These are phyloP conservation scores for Phaffia tasmanica DNA, from an alignment of 768 basidiomycete genomes.

Conservation along the genomic window DNA sequence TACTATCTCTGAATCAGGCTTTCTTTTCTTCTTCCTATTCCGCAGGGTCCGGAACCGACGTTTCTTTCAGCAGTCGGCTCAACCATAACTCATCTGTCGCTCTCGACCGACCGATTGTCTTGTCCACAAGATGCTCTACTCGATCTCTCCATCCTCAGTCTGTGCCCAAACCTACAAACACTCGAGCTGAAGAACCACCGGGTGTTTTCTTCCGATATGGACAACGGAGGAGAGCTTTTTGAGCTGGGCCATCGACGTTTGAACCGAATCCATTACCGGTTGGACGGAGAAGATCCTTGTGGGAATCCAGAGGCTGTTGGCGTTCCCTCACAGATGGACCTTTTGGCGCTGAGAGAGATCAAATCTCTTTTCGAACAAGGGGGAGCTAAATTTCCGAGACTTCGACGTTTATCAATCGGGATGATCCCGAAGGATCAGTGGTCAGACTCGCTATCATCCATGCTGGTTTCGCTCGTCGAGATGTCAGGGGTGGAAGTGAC, in stretches of 20 bases:
- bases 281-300: slow-evolving; percentile 7
- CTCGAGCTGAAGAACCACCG: slow-evolving; percentile 11
- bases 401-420: too few species aligned
- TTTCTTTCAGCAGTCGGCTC: slow-evolving; percentile 8
- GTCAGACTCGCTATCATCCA: too few species aligned
- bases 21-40: too few species aligned
- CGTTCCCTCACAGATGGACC: too few species aligned
- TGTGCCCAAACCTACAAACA: slow-evolving; percentile 5
- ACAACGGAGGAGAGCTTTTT: neutral
- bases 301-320: too few species aligned
- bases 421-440: too few species aligned
- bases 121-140: neutral
- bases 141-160: neutral
- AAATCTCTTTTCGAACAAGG: too few species aligned
- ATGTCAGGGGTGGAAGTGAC: too few species aligned
- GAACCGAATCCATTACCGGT: slow-evolving; percentile 12
- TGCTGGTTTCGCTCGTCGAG: too few species aligned
- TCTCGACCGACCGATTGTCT: neutral
- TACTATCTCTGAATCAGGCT: too few species aligned
- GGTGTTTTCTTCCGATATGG: neutral
- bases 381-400: too few species aligned
- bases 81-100: neutral
- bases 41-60: neutral
- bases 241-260: neutral
- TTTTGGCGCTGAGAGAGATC: too few species aligned